phyloP scores from a whole-genome alignment of 164 flowering plant genomes.

The Annona squamosa region DNA sequence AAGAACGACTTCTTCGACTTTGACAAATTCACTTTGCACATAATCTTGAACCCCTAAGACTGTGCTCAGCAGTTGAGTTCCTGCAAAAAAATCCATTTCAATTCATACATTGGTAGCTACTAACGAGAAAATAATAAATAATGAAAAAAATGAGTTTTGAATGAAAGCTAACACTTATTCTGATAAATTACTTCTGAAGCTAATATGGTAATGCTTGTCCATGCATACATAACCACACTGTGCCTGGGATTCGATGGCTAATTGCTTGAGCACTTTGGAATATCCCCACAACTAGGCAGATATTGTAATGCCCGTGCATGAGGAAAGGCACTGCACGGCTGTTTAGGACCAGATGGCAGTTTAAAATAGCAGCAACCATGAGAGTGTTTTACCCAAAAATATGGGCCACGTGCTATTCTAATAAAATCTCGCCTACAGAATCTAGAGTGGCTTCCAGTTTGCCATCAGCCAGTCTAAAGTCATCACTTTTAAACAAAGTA shows the following conservation, averaged over 20 bases:
- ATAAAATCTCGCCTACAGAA: background rate
- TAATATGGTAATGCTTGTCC: background rate
- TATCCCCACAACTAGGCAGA: too few relatives aligned
- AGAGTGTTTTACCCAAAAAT: background rate
- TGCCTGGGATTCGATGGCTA: too few relatives aligned
- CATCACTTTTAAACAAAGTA: background rate
- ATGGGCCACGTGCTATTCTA: background rate
- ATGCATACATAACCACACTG: too few relatives aligned
- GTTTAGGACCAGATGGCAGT: background rate
- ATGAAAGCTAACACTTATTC: background rate
- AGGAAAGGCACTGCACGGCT: background rate
- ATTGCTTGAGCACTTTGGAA: too few relatives aligned
- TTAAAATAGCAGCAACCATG: background rate
- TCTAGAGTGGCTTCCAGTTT: background rate
- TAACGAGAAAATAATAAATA: background rate
- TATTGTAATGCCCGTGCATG: too few relatives aligned
- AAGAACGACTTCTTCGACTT: slow-evolving; percentile 53
- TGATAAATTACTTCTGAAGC: background rate
- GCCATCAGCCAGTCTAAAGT: background rate
- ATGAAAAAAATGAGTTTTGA: background rate
- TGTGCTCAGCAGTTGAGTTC: slow-evolving; percentile 77
- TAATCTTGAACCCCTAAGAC: slow-evolving; percentile 70
- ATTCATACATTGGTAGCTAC: background rate
- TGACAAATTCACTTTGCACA: slow-evolving; percentile 59
- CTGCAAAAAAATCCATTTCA: slow-evolving; percentile 29